A percentile compares a stretch with the other conserved stretches of the same genome.
Evolutionary conservation across 139 green algal species (phyloP).

Genomic region (Chlorella sp.): DNA sequence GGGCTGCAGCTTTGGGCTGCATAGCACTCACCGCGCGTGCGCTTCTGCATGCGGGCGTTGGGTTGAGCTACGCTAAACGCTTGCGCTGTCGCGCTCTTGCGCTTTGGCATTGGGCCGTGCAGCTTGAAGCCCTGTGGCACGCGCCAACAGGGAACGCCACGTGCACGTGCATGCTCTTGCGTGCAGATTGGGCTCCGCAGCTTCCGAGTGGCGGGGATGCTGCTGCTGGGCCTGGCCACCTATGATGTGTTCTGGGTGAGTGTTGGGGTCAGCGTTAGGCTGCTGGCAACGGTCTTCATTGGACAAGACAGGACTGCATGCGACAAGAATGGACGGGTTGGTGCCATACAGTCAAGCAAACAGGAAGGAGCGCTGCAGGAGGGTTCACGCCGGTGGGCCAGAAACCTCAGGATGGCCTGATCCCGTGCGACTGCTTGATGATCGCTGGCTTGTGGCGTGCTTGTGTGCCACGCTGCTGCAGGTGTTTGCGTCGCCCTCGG

Average conservation of each 20-base stretch:
- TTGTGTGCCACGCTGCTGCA: background rate
- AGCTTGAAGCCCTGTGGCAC: background rate
- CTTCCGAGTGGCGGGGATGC: conserved; percentile 66
- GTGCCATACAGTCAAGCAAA: background rate
- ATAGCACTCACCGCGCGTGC: no score
- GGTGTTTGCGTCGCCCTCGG: conserved; percentile 44
- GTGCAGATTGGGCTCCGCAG: conserved; percentile 53
- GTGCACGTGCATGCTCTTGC: background rate
- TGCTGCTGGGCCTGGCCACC: conserved; percentile 76
- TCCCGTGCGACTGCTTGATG: background rate
- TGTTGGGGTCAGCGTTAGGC: no score
- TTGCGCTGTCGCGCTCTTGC: background rate
- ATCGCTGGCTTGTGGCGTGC: background rate
- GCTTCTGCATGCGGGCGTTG: no score
- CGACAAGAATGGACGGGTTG: no score
- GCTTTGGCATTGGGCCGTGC: background rate
- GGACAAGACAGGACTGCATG: no score
- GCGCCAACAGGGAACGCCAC: background rate
- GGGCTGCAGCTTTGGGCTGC: no score
- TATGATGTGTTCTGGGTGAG: conserved; percentile 86
- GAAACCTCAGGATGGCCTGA: background rate
- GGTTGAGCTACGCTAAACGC: no score
- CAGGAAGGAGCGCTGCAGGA: no score
- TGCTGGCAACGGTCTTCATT: background rate
- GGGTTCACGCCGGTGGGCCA: no score